A percentile compares a stretch with the other conserved stretches of the same genome.
Evolutionary conservation across 2,329 filamentous ascomycete species (phyloP).

Genomic region (Cordyceps militaris): DNA sequence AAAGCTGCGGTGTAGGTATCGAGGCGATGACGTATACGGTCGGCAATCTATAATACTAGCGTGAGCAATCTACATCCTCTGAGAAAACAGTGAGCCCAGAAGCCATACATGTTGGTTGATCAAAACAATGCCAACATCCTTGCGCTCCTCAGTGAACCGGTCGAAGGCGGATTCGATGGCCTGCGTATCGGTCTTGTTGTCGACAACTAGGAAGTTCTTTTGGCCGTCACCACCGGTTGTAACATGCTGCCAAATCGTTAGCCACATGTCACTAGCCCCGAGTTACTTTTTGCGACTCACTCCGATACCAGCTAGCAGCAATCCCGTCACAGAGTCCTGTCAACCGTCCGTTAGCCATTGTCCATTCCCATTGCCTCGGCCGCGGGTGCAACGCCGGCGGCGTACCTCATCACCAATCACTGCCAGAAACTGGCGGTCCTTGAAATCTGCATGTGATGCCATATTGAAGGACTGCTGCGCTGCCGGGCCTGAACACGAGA

Average conservation of each 20-base stretch:
- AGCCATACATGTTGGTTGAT: slow-evolving; percentile 90
- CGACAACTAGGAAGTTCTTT: slow-evolving; percentile 97
- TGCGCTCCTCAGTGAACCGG: slow-evolving; percentile 78
- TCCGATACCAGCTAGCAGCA: slow-evolving; percentile 90
- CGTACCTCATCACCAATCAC: slow-evolving; percentile 95
- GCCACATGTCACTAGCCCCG: not conserved
- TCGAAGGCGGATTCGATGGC: slow-evolving; percentile 88
- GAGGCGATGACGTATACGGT: slow-evolving; percentile 83
- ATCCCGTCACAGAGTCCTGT: slow-evolving; percentile 93
- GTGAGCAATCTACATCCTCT: not conserved
- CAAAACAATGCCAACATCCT: slow-evolving; percentile 92
- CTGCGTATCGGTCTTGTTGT: slow-evolving; percentile 82
- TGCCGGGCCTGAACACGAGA: not conserved
- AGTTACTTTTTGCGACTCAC: slow-evolving; percentile 41
- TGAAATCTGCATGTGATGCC: slow-evolving; percentile 52
- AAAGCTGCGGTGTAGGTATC: slow-evolving; percentile 93
- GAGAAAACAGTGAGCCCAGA: no score
- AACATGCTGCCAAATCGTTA: slow-evolving; percentile 60
- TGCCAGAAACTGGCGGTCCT: slow-evolving; percentile 91
- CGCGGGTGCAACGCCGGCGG: not conserved
- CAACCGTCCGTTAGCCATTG: slow-evolving; percentile 17
- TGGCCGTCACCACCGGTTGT: slow-evolving; percentile 80
- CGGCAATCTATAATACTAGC: slow-evolving; percentile 61
- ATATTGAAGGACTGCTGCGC: slow-evolving; percentile 26
- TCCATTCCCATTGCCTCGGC: slow-evolving; percentile 14